phyloP scores from a whole-genome alignment of 768 basidiomycete species.

The Boletellus emodensis region DNA sequence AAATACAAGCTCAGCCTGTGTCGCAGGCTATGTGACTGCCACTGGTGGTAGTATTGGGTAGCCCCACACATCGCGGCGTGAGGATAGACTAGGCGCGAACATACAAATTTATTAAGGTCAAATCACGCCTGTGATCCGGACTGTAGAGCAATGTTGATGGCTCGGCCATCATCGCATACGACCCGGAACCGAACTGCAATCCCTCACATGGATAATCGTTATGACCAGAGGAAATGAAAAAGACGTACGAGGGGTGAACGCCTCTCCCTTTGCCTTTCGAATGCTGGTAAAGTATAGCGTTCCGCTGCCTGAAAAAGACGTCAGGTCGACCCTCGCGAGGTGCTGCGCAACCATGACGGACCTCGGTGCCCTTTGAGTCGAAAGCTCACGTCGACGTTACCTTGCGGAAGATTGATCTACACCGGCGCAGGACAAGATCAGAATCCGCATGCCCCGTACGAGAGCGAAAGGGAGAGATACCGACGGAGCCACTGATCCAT shows the following conservation, averaged over 20 bases:
- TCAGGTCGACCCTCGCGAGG: constrained; percentile 11
- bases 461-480: constrained; percentile 25
- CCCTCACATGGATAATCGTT: not conserved
- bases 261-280: constrained; percentile 65
- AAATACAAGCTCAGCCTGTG: too few species aligned
- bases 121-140: not conserved
- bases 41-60: too few species aligned
- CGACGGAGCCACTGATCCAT: constrained; percentile 61
- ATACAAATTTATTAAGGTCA: not conserved
- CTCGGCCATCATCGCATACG: constrained; percentile 56
- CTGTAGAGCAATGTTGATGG: constrained; percentile 34
- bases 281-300: constrained; percentile 87
- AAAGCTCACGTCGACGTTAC: constrained; percentile 75
- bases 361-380: constrained; percentile 70
- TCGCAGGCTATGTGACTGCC: too few species aligned
- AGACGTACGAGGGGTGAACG: constrained; percentile 57
- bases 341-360: constrained; percentile 21
- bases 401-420: constrained; percentile 70
- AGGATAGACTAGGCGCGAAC: not conserved
- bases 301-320: constrained; percentile 48
- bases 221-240: not conserved
- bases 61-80: not conserved
- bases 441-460: not conserved
- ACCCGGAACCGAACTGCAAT: constrained; percentile 60
- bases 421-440: not conserved